Percentiles rank a stretch among this genome's conserved stretches.
phyloP scores from a whole-genome alignment of 2,329 filamentous ascomycete genomes.

The Penicillium freii region DNA sequence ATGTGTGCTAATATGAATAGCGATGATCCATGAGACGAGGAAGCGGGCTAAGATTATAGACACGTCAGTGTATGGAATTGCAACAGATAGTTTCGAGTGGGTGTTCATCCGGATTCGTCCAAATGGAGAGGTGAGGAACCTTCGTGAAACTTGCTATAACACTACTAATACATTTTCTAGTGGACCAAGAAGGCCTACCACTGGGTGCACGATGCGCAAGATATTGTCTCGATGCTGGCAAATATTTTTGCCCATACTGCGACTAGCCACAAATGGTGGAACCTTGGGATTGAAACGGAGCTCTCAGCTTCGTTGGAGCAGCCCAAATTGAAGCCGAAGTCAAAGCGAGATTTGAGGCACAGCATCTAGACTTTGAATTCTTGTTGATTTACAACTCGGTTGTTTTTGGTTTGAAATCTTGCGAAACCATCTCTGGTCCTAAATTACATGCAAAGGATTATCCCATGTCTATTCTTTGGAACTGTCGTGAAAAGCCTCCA shows the following conservation, averaged over 20 bases:
- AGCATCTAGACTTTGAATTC: not conserved
- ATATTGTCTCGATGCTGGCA: not conserved
- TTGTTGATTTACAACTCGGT: too few species aligned
- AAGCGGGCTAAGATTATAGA: not conserved
- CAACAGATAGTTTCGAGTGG: not conserved
- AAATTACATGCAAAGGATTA: not conserved
- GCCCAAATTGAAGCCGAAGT: not conserved
- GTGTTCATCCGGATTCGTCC: not conserved
- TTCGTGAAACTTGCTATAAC: not conserved
- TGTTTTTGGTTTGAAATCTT: too few species aligned
- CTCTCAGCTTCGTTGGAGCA: not conserved
- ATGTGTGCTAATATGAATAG: not conserved
- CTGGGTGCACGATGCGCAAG: not conserved
- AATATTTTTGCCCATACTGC: not conserved
- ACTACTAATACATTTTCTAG: not conserved
- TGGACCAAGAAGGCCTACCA: not conserved
- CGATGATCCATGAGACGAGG: not conserved
- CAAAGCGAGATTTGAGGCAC: not conserved
- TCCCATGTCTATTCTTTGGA: not conserved
- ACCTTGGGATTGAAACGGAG: not conserved
- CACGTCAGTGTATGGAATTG: not conserved
- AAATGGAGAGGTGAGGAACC: not conserved
- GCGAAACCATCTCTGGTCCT: too few species aligned
- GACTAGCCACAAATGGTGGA: not conserved
- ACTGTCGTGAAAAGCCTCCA: conserved; percentile 8